phyloP scores from a whole-genome alignment of 352 stramenopile species.

The Phytopythium aichiense region DNA sequence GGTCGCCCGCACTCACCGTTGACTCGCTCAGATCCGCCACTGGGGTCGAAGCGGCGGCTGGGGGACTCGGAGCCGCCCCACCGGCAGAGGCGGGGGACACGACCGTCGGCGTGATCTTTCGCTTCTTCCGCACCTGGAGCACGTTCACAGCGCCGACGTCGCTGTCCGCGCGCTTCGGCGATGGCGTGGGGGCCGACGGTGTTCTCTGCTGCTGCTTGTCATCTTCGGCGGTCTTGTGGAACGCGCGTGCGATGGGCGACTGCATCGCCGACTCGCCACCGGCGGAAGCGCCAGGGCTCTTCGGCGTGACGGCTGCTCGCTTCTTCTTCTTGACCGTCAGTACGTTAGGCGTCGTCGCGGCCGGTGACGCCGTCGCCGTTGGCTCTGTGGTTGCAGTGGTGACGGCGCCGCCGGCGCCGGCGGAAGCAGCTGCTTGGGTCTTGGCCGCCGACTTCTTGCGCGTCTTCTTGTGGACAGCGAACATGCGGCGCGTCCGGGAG shows the following conservation, averaged over 20 bases:
- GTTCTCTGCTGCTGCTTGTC: not conserved
- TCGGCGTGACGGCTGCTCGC: conserved; percentile 11
- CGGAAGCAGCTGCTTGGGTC: conserved; percentile 3
- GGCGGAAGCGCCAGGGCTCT: conserved; percentile 11
- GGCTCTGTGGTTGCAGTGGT: conserved; percentile 12
- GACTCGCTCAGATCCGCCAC: conserved; percentile 13
- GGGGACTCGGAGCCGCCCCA: not conserved
- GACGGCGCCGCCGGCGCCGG: not conserved
- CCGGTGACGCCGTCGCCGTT: conserved; percentile 14
- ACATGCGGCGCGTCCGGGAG: conserved; percentile 51
- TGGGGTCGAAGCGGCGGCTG: conserved; percentile 3
- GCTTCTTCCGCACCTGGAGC: conserved; percentile 82
- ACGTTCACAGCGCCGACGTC: conserved; percentile 39
- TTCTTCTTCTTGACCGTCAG: conserved; percentile 26
- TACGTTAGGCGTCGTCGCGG: not conserved
- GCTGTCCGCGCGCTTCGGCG: conserved; percentile 18
- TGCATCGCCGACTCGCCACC: not conserved
- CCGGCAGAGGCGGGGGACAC: conserved; percentile 14
- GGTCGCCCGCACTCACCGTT: conserved; percentile 4
- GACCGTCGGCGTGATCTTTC: conserved; percentile 57
- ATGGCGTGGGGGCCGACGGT: not conserved
- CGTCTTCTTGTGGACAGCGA: conserved; percentile 49
- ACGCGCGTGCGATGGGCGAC: not conserved
- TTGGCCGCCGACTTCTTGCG: conserved; percentile 48
- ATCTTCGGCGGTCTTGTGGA: not conserved